A percentile compares a stretch with the other conserved stretches of the same genome.
Evolutionary conservation across 768 basidiomycete genomes (phyloP).

Genomic region (Kwoniella dendrophila): DNA sequence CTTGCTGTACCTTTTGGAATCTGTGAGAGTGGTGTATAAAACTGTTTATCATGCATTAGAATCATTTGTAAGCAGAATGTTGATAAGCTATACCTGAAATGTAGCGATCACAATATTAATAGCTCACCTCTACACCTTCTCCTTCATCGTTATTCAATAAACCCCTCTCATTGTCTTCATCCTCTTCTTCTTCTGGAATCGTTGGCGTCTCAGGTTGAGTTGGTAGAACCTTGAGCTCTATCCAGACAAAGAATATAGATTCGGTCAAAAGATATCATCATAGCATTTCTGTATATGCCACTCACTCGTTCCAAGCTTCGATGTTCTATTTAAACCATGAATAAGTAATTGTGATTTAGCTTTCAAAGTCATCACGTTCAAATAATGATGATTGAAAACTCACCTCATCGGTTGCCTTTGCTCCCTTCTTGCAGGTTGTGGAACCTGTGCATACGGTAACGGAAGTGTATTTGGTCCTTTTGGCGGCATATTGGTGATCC

Average conservation of each 20-base stretch:
- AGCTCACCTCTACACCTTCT: slow-evolving; percentile 53
- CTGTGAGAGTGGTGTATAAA: slow-evolving; percentile 90
- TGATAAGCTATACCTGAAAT: too few species aligned
- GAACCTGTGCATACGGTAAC: slow-evolving; percentile 51
- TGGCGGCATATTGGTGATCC: slow-evolving; percentile 31
- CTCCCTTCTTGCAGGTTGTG: slow-evolving; percentile 44
- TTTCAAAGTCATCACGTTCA: not conserved
- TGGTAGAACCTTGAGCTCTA: slow-evolving; percentile 55
- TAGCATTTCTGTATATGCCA: not conserved
- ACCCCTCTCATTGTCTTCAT: slow-evolving; percentile 38
- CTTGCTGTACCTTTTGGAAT: slow-evolving; percentile 94
- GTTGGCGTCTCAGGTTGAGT: slow-evolving; percentile 47
- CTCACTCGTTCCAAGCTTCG: slow-evolving; percentile 52
- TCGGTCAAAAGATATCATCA: not conserved
- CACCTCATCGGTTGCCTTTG: slow-evolving; percentile 54
- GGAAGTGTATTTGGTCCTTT: slow-evolving; percentile 40
- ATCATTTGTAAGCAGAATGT: not conserved
- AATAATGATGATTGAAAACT: slow-evolving; percentile 15
- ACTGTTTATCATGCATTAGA: slow-evolving; percentile 58
- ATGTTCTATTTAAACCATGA: slow-evolving; percentile 50
- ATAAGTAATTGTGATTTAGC: not conserved
- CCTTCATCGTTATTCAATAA: slow-evolving; percentile 34
- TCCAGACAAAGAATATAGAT: not conserved
- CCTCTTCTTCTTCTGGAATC: slow-evolving; percentile 51
- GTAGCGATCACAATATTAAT: not conserved